Evolutionary conservation across 1,284 basidiomycete species (phyloP).

Genomic region (Apiotrichum sp.): DNA sequence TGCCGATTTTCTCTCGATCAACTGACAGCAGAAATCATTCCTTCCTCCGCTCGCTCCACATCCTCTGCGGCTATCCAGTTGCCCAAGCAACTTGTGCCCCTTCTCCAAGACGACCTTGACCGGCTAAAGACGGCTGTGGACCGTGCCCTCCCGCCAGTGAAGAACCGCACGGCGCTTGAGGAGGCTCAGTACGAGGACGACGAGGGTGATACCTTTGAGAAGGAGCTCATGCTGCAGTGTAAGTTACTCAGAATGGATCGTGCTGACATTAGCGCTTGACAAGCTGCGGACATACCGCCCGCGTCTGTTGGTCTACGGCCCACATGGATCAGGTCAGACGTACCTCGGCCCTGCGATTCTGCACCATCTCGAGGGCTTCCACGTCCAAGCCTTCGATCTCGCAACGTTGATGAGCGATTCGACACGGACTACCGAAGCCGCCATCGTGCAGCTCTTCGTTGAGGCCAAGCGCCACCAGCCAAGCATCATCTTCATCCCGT

Average conservation of each 20-base stretch:
- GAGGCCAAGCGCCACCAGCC: conserved; percentile 98
- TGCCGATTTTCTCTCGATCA: not conserved
- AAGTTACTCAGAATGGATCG: conserved; percentile 28
- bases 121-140: conserved; percentile 64
- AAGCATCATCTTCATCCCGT: conserved; percentile 90
- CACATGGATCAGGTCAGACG: conserved; percentile 79
- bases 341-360: conserved; percentile 85
- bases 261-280: conserved; percentile 66
- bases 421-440: conserved; percentile 82
- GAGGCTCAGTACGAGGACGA: conserved; percentile 89
- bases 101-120: conserved; percentile 66
- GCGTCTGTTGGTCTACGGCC: conserved; percentile 76
- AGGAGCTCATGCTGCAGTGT: conserved; percentile 83
- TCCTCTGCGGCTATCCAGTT: conserved; percentile 78
- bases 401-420: conserved; percentile 86
- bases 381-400: conserved; percentile 88
- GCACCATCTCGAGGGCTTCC: conserved; percentile 91
- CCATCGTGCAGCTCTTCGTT: conserved; percentile 91
- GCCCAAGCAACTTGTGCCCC: conserved; percentile 75
- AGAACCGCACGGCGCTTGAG: conserved; percentile 74
- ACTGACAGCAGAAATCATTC: conserved; percentile 67
- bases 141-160: conserved; percentile 64
- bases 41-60: conserved; percentile 87
- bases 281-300: conserved; percentile 85
- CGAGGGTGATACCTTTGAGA: conserved; percentile 63